Conservation (phyloP, 2,329 filamentous ascomycete genomes). For the Exophiala xenobiotica region DNA sequence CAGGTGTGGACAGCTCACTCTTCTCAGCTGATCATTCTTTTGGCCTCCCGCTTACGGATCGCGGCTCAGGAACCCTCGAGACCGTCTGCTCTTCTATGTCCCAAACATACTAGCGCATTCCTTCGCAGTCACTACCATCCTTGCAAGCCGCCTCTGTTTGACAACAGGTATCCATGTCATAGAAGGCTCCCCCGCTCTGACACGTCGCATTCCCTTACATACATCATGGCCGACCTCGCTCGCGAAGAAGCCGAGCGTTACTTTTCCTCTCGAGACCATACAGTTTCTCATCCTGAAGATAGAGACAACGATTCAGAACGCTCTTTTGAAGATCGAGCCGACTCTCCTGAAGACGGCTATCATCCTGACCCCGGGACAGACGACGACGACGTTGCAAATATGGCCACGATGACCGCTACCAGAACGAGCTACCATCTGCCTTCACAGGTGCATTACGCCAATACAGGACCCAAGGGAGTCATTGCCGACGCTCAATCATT, state of each 20-base stretch:
- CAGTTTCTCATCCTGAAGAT: constrained; percentile 46
- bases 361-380: constrained; percentile 33
- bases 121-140: background rate
- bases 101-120: background rate
- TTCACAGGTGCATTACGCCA: constrained; percentile 47
- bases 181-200: background rate
- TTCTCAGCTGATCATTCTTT: background rate
- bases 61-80: background rate
- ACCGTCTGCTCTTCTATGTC: background rate
- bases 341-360: constrained; percentile 13
- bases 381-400: constrained; percentile 39
- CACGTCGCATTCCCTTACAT: constrained; percentile 12
- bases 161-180: background rate
- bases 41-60: background rate
- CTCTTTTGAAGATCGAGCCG: constrained; percentile 25
- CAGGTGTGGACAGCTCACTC: background rate
- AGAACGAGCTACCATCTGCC: constrained; percentile 45
- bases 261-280: constrained; percentile 38
- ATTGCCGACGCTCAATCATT: constrained; percentile 53
- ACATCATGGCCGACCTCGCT: constrained; percentile 43
- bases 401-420: constrained; percentile 34
- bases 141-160: background rate
- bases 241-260: constrained; percentile 50
- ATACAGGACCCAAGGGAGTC: constrained; percentile 53
- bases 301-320: constrained; percentile 28